Base-by-base conservation (phyloP, 257 asterid species). In the Petunia secreta region DNA sequence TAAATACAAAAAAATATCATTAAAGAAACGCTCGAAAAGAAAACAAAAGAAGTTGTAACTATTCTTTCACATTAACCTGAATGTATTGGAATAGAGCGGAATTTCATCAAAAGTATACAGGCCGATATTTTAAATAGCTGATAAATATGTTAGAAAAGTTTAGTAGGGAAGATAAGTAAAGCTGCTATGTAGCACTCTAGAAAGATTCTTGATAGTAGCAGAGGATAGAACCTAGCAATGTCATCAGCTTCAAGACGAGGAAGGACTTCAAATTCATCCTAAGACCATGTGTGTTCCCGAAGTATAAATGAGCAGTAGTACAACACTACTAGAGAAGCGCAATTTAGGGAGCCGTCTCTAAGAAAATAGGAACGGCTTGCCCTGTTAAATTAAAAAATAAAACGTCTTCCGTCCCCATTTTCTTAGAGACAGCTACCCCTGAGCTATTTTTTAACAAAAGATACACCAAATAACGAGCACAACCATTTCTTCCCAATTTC, bases 111-210 rank as follows among this genome's bases (percentile, higher is more conserved):
- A 90, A 54, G 97, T 92, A 91, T 94, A 92, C 53, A 93, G 91
- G 86, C 96, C 98, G 73, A 65, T 65, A 37, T 37, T 36, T 43
- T 16, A 14, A 8, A 65, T 8, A 37, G 73, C 46, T 65, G 37
- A 65, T 9, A 64, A 7, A 25, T n/a, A 10, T 48, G 46, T 2
- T 65, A 37, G 4, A 65, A 38, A 65, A 65, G 73, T 65, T 65
- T n/a, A 36, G 25, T 36, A 65, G 44, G 37, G 13, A 34, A 8
- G 39, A 48, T 8, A 65, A 37, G 25, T 71, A 84, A 84, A 94
- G 97, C 98, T 91, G 98, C 92, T 37, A 84, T 81, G 44, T 93
- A 94, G 87, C 94, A 90, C 83, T 94, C 98, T 86, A 94, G 63
- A 82, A 94, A 93, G 84, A 85, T 84, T 82, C 98, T 90, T 75